Conservation (phyloP, 805 yeast species). For the Saccharomycopsis capsularis region DNA sequence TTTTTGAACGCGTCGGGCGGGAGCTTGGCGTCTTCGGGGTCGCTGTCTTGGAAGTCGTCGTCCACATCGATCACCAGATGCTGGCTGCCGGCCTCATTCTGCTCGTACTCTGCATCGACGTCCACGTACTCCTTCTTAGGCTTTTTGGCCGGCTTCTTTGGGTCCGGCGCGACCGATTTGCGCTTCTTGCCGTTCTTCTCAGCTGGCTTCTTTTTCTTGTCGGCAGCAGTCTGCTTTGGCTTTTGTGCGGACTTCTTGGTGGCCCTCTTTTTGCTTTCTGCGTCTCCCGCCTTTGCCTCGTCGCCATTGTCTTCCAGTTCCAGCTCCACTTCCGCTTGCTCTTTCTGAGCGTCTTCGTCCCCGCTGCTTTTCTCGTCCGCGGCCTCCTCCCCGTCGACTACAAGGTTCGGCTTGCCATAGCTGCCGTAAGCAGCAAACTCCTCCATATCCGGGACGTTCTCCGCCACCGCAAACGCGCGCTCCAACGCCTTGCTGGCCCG, state of each 20-base stretch:
- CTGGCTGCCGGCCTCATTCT: conserved; percentile 1
- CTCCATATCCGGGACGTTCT: conserved; percentile 42
- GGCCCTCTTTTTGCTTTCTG: conserved; percentile 18
- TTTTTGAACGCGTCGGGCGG: background rate
- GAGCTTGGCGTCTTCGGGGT: background rate
- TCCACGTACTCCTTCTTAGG: conserved; percentile 16
- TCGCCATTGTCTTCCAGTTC: background rate
- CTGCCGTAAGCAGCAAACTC: conserved; percentile 38
- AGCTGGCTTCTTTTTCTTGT: conserved; percentile 19
- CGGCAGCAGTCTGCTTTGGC: conserved; percentile 16
- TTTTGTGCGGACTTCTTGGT: conserved; percentile 21
- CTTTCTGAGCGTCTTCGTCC: background rate
- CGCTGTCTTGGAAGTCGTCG: background rate
- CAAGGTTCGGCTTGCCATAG: conserved; percentile 34
- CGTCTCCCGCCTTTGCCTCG: conserved; percentile 15
- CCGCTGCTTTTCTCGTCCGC: conserved; percentile 23
- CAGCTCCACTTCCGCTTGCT: background rate
- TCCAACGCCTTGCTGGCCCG: conserved; percentile 40
- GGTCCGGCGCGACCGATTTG: conserved; percentile 10
- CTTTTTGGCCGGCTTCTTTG: conserved; percentile 1
- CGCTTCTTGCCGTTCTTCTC: conserved; percentile 1
- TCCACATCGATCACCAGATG: background rate
- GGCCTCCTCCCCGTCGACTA: conserved; percentile 29
- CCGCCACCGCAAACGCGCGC: conserved; percentile 48
- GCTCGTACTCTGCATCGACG: conserved; percentile 16